phyloP scores from a whole-genome alignment of 2,329 filamentous ascomycete species.

The Neocucurbitaria cava region DNA sequence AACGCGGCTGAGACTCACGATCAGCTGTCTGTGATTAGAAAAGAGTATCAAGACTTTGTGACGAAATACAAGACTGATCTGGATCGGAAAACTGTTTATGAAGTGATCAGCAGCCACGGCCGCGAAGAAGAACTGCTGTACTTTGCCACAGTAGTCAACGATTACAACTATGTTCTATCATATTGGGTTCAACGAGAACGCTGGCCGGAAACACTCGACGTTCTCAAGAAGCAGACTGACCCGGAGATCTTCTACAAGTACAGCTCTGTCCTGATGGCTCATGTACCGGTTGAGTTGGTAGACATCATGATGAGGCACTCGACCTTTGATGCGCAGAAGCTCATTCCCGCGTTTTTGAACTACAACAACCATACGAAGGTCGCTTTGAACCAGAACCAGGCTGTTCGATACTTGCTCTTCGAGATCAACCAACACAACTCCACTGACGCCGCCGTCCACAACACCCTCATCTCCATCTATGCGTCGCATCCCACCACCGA shows the following conservation, averaged over 20 bases:
- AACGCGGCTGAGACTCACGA: constrained; percentile 75
- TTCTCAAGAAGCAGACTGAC: constrained; percentile 91
- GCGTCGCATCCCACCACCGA: constrained; percentile 84
- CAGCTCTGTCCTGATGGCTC: constrained; percentile 93
- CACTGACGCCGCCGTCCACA: constrained; percentile 87
- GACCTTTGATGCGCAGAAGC: constrained; percentile 81
- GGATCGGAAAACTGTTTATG: constrained; percentile 90
- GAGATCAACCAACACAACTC: constrained; percentile 87
- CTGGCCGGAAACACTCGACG: constrained; percentile 84
- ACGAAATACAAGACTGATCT: constrained; percentile 84
- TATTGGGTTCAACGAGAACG: constrained; percentile 98
- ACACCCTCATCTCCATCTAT: constrained; percentile 95
- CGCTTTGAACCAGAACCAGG: constrained; percentile 78
- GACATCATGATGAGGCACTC: constrained; percentile 93
- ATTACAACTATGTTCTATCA: constrained; percentile 92
- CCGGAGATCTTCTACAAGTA: constrained; percentile 96
- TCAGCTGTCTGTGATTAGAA: constrained; percentile 72
- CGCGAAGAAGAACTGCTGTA: constrained; percentile 90
- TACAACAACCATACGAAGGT: constrained; percentile 83
- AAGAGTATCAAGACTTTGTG: constrained; percentile 89
- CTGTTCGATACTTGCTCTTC: constrained; percentile 90
- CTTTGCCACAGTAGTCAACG: constrained; percentile 86
- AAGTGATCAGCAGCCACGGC: constrained; percentile 94
- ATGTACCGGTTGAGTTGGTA: constrained; percentile 84
- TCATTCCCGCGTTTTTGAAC: constrained; percentile 92